Evolutionary conservation across 139 green algal species (phyloP).

Genomic region (Picochlorum sp.): DNA sequence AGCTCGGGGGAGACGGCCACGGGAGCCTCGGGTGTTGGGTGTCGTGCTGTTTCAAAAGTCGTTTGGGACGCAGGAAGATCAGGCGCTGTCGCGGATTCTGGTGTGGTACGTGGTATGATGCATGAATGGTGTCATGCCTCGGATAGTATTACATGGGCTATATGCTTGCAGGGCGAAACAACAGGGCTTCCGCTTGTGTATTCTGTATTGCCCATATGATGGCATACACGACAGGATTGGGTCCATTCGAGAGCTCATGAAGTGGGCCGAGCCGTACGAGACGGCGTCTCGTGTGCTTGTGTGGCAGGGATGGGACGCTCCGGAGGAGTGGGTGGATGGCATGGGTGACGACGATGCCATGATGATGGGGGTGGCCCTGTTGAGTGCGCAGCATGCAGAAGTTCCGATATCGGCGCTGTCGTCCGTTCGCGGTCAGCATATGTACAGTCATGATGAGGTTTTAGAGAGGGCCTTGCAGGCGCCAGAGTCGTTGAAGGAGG

Average conservation of each 20-base stretch:
- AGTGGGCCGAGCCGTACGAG: slow-evolving; percentile 2
- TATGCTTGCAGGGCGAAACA: slow-evolving; percentile 8
- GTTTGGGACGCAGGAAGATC: slow-evolving; percentile 3
- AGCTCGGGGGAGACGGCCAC: not conserved
- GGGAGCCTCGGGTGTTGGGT: slow-evolving; percentile 4
- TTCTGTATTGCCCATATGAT: slow-evolving; percentile 19
- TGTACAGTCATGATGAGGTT: not conserved
- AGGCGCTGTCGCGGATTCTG: slow-evolving; percentile 7
- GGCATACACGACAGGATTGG: not conserved
- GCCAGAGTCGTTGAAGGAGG: slow-evolving; percentile 3
- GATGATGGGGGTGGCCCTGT: slow-evolving; percentile 10
- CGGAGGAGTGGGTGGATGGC: not conserved
- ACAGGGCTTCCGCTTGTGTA: not conserved
- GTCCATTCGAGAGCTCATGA: slow-evolving; percentile 10
- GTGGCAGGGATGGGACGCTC: not conserved
- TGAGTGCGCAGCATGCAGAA: slow-evolving; percentile 14
- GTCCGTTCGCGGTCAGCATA: not conserved
- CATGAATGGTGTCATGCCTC: not conserved
- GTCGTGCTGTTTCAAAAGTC: slow-evolving; percentile 3
- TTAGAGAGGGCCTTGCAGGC: slow-evolving; percentile 9
- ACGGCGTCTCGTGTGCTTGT: not conserved
- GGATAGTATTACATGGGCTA: not conserved
- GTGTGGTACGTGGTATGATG: slow-evolving; percentile 8
- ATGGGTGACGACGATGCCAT: not conserved
- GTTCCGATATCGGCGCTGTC: slow-evolving; percentile 6